Evolutionary conservation across 1,284 basidiomycete genomes (phyloP).

Genomic region (Trichosporon sp.): DNA sequence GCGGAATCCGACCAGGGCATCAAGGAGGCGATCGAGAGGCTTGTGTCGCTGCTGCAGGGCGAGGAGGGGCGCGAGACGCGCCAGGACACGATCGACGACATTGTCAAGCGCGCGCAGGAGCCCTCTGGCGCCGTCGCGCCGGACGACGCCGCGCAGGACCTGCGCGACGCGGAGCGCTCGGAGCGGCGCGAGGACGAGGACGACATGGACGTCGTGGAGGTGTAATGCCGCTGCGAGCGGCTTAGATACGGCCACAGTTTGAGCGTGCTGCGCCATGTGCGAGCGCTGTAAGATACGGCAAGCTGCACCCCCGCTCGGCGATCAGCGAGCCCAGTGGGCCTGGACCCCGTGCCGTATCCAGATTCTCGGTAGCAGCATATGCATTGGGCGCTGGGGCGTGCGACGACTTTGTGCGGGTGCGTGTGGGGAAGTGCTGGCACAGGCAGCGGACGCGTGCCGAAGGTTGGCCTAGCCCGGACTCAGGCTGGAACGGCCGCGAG

Average conservation of each 20-base stretch:
- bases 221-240: too few relatives aligned
- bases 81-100: conserved; percentile 53
- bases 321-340: too few relatives aligned
- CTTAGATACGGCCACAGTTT: too few relatives aligned
- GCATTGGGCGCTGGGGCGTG: too few relatives aligned
- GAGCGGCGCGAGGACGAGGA: conserved; percentile 25
- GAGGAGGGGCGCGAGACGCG: conserved; percentile 60
- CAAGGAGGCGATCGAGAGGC: conserved; percentile 63
- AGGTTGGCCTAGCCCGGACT: neutral
- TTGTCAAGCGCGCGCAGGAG: conserved; percentile 50
- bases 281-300: too few relatives aligned
- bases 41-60: conserved; percentile 69
- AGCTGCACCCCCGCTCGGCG: too few relatives aligned
- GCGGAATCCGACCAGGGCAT: conserved; percentile 71
- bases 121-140: conserved; percentile 7
- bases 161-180: neutral
- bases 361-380: too few relatives aligned
- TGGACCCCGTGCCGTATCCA: too few relatives aligned
- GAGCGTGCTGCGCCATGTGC: too few relatives aligned
- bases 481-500: neutral
- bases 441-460: too few relatives aligned
- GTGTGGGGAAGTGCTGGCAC: too few relatives aligned
- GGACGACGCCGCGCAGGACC: conserved; percentile 29
- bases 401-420: too few relatives aligned
- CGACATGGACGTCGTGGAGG: conserved; percentile 35